phyloP scores from a whole-genome alignment of 768 basidiomycete genomes.

The Coprinopsis cinerea region DNA sequence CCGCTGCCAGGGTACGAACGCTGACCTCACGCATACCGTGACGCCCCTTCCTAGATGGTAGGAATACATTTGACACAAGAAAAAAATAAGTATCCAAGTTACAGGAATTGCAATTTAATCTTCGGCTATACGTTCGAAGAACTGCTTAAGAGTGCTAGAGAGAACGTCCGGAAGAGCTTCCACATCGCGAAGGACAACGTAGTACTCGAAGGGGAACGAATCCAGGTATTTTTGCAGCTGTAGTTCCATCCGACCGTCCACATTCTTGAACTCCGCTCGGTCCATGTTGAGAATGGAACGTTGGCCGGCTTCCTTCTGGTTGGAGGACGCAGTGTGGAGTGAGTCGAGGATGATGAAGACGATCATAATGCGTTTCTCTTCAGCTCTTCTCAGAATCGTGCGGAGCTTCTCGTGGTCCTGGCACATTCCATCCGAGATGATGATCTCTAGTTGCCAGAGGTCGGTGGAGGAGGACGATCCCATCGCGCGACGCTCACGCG shows the following conservation, averaged over 20 bases:
- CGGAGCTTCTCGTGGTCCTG: conserved; percentile 89
- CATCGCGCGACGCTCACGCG: conserved; percentile 59
- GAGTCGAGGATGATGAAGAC: conserved; percentile 96
- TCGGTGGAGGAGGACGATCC: conserved; percentile 67
- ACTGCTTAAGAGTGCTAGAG: conserved; percentile 84
- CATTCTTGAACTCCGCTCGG: conserved; percentile 79
- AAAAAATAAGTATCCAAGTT: no score
- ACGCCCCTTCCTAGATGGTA: neutral
- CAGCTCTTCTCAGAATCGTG: conserved; percentile 73
- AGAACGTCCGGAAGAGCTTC: conserved; percentile 90
- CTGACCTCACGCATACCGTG: no score
- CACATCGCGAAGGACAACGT: conserved; percentile 85
- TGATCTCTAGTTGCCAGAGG: conserved; percentile 96
- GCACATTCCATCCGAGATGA: conserved; percentile 98
- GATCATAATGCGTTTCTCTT: conserved; percentile 88
- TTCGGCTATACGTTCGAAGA: conserved; percentile 80
- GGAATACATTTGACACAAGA: no score
- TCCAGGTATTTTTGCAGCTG: conserved; percentile 88
- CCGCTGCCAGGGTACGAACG: no score
- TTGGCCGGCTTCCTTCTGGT: conserved; percentile 27
- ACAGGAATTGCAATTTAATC: conserved; percentile 38
- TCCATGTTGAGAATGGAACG: conserved; percentile 92
- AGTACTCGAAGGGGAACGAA: conserved; percentile 97
- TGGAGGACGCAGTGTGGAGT: conserved; percentile 40
- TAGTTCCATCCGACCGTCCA: conserved; percentile 79